phyloP scores from a whole-genome alignment of 306 rosid species.

The Luffa acutangula region DNA sequence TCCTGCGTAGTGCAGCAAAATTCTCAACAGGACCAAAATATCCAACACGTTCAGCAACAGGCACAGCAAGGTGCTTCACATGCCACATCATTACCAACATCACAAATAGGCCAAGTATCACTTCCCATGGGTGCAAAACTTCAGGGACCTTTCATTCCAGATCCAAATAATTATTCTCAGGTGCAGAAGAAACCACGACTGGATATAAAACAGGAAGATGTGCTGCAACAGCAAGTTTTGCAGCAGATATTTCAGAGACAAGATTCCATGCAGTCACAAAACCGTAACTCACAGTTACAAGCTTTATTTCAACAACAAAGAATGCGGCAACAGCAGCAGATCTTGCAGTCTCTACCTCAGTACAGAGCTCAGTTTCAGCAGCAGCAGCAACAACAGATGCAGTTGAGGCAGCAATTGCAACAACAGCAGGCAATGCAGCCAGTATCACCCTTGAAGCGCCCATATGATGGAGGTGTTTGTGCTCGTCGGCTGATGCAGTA shows the following conservation, averaged over 20 bases:
- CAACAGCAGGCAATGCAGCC: constrained; percentile 79
- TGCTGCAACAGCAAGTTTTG: constrained; percentile 62
- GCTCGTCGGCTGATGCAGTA: constrained; percentile 95
- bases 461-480: constrained; percentile 77
- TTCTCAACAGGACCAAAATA: constrained; percentile 74
- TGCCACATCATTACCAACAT: constrained; percentile 45
- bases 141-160: constrained; percentile 62
- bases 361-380: constrained; percentile 63
- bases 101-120: constrained; percentile 48
- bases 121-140: constrained; percentile 48
- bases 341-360: constrained; percentile 82
- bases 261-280: constrained; percentile 65
- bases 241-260: constrained; percentile 86
- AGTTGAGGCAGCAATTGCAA: constrained; percentile 70
- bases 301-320: constrained; percentile 80
- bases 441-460: constrained; percentile 49
- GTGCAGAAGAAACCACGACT: constrained; percentile 65
- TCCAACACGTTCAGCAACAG: constrained; percentile 61
- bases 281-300: constrained; percentile 66
- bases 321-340: constrained; percentile 43
- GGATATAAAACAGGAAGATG: constrained; percentile 80
- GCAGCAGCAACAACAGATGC: constrained; percentile 53
- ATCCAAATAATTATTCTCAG: constrained; percentile 55
- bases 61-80: constrained; percentile 59
- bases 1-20: constrained; percentile 75